Conservation (phyloP, 805 yeast genomes). For the Cyberlindnera petersonii region DNA sequence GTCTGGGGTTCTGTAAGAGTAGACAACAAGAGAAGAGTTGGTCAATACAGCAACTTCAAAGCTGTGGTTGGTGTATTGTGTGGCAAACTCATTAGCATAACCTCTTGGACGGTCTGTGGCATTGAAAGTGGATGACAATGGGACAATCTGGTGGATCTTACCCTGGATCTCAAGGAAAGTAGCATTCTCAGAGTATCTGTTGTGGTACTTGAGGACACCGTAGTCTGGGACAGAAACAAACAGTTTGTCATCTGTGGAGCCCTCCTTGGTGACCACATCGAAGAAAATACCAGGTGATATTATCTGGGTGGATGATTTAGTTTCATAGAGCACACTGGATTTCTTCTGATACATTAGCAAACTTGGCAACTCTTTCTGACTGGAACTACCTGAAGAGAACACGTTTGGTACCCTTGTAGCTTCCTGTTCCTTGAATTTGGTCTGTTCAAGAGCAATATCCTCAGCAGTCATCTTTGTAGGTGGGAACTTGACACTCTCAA, state of each 20-base stretch:
- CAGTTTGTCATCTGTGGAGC: slow-evolving; percentile 38
- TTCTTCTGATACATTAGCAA: slow-evolving; percentile 51
- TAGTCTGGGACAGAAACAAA: slow-evolving; percentile 82
- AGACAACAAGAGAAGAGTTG: slow-evolving; percentile 68
- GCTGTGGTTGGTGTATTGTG: slow-evolving; percentile 69
- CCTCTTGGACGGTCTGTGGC: slow-evolving; percentile 77
- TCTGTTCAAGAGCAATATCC: slow-evolving; percentile 23
- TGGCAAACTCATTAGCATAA: slow-evolving; percentile 79
- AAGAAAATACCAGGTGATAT: slow-evolving; percentile 86
- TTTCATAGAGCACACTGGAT: slow-evolving; percentile 49
- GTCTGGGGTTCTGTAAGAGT: slow-evolving; percentile 76
- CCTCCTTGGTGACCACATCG: slow-evolving; percentile 46
- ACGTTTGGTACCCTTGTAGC: slow-evolving; percentile 28
- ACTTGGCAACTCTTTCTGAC: slow-evolving; percentile 25
- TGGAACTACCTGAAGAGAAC: slow-evolving; percentile 13
- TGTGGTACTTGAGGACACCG: slow-evolving; percentile 72
- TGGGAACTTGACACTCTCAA: slow-evolving; percentile 58
- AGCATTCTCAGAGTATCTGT: slow-evolving; percentile 74
- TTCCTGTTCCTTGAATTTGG: slow-evolving; percentile 26
- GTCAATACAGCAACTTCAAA: slow-evolving; percentile 81
- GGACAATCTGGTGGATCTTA: slow-evolving; percentile 67
- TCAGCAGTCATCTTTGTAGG: slow-evolving; percentile 46
- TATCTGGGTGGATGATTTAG: slow-evolving; percentile 55
- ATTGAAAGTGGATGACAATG: slow-evolving; percentile 63
- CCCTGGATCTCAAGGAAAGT: slow-evolving; percentile 63